Evolutionary conservation across 495 filamentous ascomycete genomes (phyloP).

Genomic region (Neurospora sp.): DNA sequence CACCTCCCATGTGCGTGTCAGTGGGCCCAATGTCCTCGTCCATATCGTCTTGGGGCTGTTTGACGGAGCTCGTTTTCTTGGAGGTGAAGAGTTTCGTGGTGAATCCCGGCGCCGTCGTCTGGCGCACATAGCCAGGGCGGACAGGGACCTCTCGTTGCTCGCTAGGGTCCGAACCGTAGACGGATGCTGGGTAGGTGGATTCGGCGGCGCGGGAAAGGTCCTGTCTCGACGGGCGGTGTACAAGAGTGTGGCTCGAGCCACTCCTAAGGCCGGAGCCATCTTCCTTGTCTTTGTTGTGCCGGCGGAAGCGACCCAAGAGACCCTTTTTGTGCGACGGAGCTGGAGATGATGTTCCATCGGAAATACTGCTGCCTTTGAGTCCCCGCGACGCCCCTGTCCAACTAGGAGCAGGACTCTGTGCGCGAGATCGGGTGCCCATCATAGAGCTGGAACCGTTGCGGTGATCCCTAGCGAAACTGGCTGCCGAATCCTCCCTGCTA

Average conservation of each 20-base stretch:
- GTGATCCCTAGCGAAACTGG: slow-evolving; percentile 37
- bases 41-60: slow-evolving; percentile 32
- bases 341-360: slow-evolving; percentile 51
- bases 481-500: slow-evolving; percentile 59
- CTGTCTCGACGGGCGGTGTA: slow-evolving; percentile 31
- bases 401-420: slow-evolving; percentile 69
- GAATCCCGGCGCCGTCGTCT: slow-evolving; percentile 37
- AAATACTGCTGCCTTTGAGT: slow-evolving; percentile 34
- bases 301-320: slow-evolving; percentile 54
- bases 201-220: slow-evolving; percentile 41
- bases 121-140: slow-evolving; percentile 33
- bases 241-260: slow-evolving; percentile 30
- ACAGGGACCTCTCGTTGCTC: slow-evolving; percentile 25
- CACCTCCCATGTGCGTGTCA: slow-evolving; percentile 31
- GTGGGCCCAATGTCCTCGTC: slow-evolving; percentile 37
- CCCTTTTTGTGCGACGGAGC: slow-evolving; percentile 49
- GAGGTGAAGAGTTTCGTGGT: slow-evolving; percentile 46
- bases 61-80: slow-evolving; percentile 32
- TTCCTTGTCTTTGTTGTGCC: slow-evolving; percentile 48
- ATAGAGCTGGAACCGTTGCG: slow-evolving; percentile 33
- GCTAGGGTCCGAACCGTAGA: slow-evolving; percentile 26
- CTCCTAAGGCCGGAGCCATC: slow-evolving; percentile 39
- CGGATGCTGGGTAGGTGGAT: slow-evolving; percentile 34
- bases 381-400: slow-evolving; percentile 41
- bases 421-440: slow-evolving; percentile 39